phyloP scores from a whole-genome alignment of 2,329 filamentous ascomycete species.

The Diaporthe ilicicola region DNA sequence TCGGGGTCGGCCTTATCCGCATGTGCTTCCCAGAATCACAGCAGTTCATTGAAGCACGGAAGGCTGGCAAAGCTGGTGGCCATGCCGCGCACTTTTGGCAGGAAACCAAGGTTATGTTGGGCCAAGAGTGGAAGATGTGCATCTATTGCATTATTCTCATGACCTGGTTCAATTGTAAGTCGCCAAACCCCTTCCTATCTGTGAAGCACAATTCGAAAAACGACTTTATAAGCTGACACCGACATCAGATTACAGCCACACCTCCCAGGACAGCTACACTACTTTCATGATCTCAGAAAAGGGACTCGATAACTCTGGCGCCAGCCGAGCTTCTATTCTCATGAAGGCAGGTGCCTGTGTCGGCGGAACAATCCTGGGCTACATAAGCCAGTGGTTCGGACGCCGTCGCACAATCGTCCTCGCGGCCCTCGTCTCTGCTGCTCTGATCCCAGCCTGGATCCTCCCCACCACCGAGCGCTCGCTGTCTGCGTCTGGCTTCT shows the following conservation, averaged over 20 bases:
- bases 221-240: slow-evolving; percentile 42
- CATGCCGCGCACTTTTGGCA: slow-evolving; percentile 68
- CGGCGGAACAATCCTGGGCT: slow-evolving; percentile 77
- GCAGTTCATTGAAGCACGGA: slow-evolving; percentile 77
- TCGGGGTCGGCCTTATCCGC: slow-evolving; percentile 73
- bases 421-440: slow-evolving; percentile 66
- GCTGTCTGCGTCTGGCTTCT: slow-evolving; percentile 72
- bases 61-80: slow-evolving; percentile 59
- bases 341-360: slow-evolving; percentile 83
- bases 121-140: slow-evolving; percentile 77
- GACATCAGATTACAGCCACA: slow-evolving; percentile 76
- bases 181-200: slow-evolving; percentile 32
- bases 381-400: slow-evolving; percentile 78
- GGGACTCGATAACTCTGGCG: slow-evolving; percentile 68
- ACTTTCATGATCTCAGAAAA: slow-evolving; percentile 82
- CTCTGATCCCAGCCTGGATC: slow-evolving; percentile 76
- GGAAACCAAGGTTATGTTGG: slow-evolving; percentile 74
- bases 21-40: slow-evolving; percentile 77
- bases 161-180: slow-evolving; percentile 64
- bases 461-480: slow-evolving; percentile 66
- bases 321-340: slow-evolving; percentile 79
- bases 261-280: slow-evolving; percentile 82
- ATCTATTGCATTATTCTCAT: slow-evolving; percentile 81
- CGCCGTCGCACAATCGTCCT: slow-evolving; percentile 74
- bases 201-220: no score